Conservation (phyloP, 2,329 filamentous ascomycete genomes). For the Juglanconis sp. region DNA sequence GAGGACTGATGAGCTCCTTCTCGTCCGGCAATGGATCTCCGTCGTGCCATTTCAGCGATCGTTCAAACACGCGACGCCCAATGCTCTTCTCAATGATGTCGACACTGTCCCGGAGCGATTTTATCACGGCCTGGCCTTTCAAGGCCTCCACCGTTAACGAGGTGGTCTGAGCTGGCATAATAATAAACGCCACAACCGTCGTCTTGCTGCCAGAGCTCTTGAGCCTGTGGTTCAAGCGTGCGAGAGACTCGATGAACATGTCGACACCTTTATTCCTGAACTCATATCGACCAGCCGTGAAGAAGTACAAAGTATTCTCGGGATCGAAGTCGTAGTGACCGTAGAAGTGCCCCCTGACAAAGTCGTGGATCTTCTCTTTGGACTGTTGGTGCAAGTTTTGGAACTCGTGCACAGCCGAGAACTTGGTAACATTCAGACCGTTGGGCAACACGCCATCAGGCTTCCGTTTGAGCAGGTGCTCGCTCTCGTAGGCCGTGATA, state of each 20-base stretch:
- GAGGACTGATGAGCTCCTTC: conserved; percentile 88
- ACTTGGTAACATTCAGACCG: conserved; percentile 96
- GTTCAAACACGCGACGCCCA: conserved; percentile 89
- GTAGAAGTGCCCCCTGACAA: conserved; percentile 96
- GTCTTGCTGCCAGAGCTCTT: conserved; percentile 83
- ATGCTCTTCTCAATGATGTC: conserved; percentile 91
- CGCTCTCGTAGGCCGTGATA: conserved; percentile 96
- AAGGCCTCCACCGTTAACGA: conserved; percentile 93
- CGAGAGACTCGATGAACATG: conserved; percentile 98
- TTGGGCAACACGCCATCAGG: conserved; percentile 96
- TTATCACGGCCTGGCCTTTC: conserved; percentile 96
- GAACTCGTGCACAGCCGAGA: conserved; percentile 97
- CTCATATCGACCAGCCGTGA: conserved; percentile 95
- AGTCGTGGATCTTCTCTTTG: conserved; percentile 98
- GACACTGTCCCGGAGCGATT: conserved; percentile 88
- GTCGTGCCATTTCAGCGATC: conserved; percentile 92
- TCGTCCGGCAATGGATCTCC: conserved; percentile 91
- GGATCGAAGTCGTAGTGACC: conserved; percentile 96
- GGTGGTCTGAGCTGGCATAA: conserved; percentile 96
- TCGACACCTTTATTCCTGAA: conserved; percentile 98
- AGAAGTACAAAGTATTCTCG: conserved; percentile 96
- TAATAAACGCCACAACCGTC: conserved; percentile 95
- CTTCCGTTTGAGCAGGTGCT: conserved; percentile 95
- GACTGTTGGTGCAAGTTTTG: conserved; percentile 95
- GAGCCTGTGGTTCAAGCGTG: conserved; percentile 88